phyloP scores from a whole-genome alignment of 768 basidiomycete genomes.

The Tricholoma terreum region DNA sequence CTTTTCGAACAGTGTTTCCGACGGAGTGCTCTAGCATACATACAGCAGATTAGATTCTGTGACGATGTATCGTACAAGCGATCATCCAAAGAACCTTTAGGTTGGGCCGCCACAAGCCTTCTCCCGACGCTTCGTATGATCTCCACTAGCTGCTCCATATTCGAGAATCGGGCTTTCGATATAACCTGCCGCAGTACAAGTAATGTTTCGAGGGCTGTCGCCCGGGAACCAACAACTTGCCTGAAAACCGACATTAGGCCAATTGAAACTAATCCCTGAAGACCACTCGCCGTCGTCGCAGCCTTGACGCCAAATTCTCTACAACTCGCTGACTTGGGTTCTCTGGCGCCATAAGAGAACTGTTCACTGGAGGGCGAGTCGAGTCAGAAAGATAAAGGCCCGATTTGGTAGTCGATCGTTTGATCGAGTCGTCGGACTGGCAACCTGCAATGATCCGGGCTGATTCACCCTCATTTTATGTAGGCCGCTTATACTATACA shows the following conservation, averaged over 20 bases:
- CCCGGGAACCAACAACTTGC: constrained; percentile 87
- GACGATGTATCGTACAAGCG: constrained; percentile 1
- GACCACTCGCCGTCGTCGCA: constrained; percentile 64
- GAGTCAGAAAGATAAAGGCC: constrained; percentile 6
- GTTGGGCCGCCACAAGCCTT: constrained; percentile 84
- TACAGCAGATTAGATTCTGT: constrained; percentile 1
- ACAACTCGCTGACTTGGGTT: constrained; percentile 52
- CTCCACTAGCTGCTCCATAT: constrained; percentile 79
- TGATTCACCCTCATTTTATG: too few relatives aligned
- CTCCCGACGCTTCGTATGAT: constrained; percentile 79
- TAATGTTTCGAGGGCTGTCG: constrained; percentile 86
- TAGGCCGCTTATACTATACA: too few relatives aligned
- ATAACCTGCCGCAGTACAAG: constrained; percentile 88
- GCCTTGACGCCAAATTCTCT: constrained; percentile 64
- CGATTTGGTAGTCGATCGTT: not conserved
- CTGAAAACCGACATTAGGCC: constrained; percentile 36
- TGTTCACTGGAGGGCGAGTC: not conserved
- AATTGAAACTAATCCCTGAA: not conserved
- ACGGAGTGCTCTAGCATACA: constrained; percentile 77
- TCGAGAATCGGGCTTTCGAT: constrained; percentile 79
- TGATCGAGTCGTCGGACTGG: not conserved
- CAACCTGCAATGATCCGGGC: not conserved
- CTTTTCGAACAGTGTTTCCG: constrained; percentile 90
- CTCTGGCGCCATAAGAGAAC: constrained; percentile 40
- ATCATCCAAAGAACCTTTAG: constrained; percentile 66